Percentiles rank a stretch among this genome's conserved stretches.
phyloP scores from a whole-genome alignment of 1,139 yeast species.

The Yamadazyma conglobata region DNA sequence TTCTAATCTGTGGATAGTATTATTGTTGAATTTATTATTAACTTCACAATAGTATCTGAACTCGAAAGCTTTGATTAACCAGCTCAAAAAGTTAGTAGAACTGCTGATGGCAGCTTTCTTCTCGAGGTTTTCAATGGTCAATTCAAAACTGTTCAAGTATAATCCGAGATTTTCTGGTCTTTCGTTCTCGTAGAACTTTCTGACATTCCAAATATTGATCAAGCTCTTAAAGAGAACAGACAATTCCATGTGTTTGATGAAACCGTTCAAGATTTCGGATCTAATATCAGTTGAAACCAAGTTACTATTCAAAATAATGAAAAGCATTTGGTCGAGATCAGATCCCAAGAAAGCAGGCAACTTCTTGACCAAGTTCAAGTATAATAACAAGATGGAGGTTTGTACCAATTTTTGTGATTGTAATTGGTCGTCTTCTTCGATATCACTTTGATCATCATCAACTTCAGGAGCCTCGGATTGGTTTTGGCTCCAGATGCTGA shows the following conservation, averaged over 20 bases:
- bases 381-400: constrained; percentile 64
- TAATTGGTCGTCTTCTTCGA: constrained; percentile 20
- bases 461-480: constrained; percentile 16
- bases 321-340: constrained; percentile 55
- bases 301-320: constrained; percentile 54
- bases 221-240: constrained; percentile 60
- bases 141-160: constrained; percentile 63
- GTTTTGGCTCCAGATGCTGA: constrained; percentile 49
- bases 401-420: constrained; percentile 43
- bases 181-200: constrained; percentile 30
- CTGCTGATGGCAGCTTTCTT: constrained; percentile 72
- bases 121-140: constrained; percentile 61
- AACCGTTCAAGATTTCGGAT: constrained; percentile 58
- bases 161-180: constrained; percentile 64
- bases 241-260: constrained; percentile 68
- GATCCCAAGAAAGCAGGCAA: constrained; percentile 85
- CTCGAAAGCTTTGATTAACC: constrained; percentile 72
- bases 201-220: constrained; percentile 55
- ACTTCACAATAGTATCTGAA: constrained; percentile 47
- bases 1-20: constrained; percentile 79
- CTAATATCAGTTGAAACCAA: constrained; percentile 59
- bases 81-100: constrained; percentile 66
- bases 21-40: constrained; percentile 52
- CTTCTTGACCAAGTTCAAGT: constrained; percentile 73
- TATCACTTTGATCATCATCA: constrained; percentile 15